phyloP scores from a whole-genome alignment of 176 grass and related monocot species.

The Aegilops longissima region DNA sequence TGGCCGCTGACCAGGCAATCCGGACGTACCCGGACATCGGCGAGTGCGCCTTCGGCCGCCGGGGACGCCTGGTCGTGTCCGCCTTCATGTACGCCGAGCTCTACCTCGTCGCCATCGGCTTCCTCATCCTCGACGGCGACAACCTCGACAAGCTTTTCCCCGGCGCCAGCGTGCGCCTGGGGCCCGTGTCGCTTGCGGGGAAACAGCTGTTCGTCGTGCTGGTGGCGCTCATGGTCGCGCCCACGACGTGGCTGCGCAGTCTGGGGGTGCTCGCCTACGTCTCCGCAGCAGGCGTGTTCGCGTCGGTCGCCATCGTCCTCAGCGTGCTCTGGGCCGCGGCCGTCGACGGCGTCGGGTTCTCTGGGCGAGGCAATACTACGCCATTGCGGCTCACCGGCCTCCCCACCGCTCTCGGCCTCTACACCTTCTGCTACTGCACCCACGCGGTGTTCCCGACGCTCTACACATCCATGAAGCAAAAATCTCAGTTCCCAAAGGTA shows the following conservation, averaged over 20 bases:
- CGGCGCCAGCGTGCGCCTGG: constrained; percentile 16
- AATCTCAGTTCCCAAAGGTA: constrained; percentile 61
- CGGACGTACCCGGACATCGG: constrained; percentile 60
- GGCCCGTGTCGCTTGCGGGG: constrained; percentile 17
- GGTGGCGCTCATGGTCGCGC: constrained; percentile 34
- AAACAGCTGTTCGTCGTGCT: constrained; percentile 55
- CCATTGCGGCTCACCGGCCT: constrained; percentile 32
- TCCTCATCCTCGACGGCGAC: constrained; percentile 65
- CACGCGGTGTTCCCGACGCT: constrained; percentile 66
- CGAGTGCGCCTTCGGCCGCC: constrained; percentile 39
- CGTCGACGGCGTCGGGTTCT: constrained; percentile 55
- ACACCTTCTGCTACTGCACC: constrained; percentile 56
- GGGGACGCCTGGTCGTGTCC: constrained; percentile 40
- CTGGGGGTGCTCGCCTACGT: constrained; percentile 64
- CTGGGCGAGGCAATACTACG: constrained; percentile 16
- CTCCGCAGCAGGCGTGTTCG: constrained; percentile 54
- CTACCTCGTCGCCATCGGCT: constrained; percentile 61
- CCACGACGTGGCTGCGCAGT: constrained; percentile 54
- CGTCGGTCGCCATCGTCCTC: constrained; percentile 40
- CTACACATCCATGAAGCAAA: constrained; percentile 55
- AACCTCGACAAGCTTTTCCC: constrained; percentile 66
- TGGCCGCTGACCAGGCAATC: constrained; percentile 23
- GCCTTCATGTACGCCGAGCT: constrained; percentile 60
- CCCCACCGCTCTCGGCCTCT: constrained; percentile 50
- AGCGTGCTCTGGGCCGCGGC: constrained; percentile 50